Evolutionary conservation across 768 basidiomycete genomes (phyloP).

Genomic region (Boletellus ananiceps): DNA sequence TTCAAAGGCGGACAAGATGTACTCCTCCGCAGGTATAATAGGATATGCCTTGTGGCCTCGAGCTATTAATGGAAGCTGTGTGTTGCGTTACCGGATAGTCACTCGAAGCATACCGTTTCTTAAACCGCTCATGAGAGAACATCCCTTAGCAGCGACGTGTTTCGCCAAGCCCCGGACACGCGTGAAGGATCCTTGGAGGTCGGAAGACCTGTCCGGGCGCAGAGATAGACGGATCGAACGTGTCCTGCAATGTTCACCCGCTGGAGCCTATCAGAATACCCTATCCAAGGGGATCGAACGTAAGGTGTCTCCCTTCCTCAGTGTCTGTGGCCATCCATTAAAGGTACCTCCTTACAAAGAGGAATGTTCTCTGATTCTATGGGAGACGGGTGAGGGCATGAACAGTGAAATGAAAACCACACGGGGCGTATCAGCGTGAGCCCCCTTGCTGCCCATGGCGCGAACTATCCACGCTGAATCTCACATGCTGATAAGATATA

Average conservation of each 20-base stretch:
- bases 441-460: background rate
- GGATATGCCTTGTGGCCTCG: background rate
- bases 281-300: conserved; percentile 9
- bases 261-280: conserved; percentile 1
- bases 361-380: no score
- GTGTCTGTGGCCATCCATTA: no score
- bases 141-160: conserved; percentile 9
- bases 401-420: no score
- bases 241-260: conserved; percentile 8
- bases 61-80: background rate
- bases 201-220: background rate
- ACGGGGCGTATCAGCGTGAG: no score
- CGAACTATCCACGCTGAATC: background rate
- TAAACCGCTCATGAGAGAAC: background rate
- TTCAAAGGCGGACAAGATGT: no score
- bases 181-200: conserved; percentile 4
- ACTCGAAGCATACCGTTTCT: background rate
- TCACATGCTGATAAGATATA: background rate
- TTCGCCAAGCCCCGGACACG: conserved; percentile 9
- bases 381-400: no score
- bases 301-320: no score
- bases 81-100: background rate
- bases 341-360: no score
- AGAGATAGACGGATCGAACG: conserved; percentile 7
- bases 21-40: no score